Conservation (phyloP, 2,329 filamentous ascomycete genomes). For the Hansfordia pulvinata region DNA sequence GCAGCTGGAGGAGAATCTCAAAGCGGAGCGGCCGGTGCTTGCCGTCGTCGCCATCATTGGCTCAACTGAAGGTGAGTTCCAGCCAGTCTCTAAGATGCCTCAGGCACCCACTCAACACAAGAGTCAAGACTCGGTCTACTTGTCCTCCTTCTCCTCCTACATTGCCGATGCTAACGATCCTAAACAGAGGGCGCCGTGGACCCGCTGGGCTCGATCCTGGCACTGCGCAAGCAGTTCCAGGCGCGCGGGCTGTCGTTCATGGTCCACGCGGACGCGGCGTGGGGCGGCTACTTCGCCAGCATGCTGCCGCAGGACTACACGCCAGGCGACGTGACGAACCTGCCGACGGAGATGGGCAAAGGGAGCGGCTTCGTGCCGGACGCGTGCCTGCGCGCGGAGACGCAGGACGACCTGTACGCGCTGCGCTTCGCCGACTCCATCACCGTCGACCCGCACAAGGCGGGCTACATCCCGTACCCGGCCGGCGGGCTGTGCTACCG, state of each 20-base stretch:
- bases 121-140: too few species aligned
- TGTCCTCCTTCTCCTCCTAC: not conserved
- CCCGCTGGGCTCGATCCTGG: constrained; percentile 20
- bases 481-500: constrained; percentile 28
- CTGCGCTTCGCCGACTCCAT: constrained; percentile 26
- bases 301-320: constrained; percentile 23
- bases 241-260: constrained; percentile 27
- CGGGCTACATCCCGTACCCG: constrained; percentile 31
- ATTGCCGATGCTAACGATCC: not conserved
- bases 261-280: constrained; percentile 32
- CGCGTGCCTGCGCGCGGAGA: constrained; percentile 18
- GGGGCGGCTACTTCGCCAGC: constrained; percentile 33
- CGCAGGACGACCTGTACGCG: constrained; percentile 23
- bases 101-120: too few species aligned
- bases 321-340: constrained; percentile 12
- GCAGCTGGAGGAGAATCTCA: constrained; percentile 16
- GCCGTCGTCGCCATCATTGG: constrained; percentile 31
- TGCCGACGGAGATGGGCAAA: constrained; percentile 13
- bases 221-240: constrained; percentile 24
- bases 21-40: constrained; percentile 20
- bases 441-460: constrained; percentile 33
- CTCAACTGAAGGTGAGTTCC: constrained; percentile 25
- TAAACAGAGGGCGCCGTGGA: constrained; percentile 28
- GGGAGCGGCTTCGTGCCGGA: constrained; percentile 20
- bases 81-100: too few species aligned